A percentile compares a stretch with the other conserved stretches of the same genome.
Evolutionary conservation across 129 eudicot genomes (phyloP).

Genomic region (Flaveria brownii): DNA sequence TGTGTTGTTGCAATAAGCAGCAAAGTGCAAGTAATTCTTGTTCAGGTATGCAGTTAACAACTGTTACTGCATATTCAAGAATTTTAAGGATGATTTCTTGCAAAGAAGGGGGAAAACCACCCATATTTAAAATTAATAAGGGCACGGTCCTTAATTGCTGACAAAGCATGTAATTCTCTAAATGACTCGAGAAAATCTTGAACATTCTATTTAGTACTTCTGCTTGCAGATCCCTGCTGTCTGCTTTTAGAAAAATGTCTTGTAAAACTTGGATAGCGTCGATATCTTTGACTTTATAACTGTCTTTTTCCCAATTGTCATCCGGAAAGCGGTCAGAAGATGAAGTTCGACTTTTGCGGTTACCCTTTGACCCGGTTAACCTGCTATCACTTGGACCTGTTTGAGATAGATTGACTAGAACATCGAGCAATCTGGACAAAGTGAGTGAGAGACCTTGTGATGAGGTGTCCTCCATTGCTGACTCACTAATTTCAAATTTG

Average conservation of each 20-base stretch:
- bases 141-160: constrained; percentile 97
- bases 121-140: constrained; percentile 90
- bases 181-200: constrained; percentile 93
- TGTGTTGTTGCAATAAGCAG: constrained; percentile 94
- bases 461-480: constrained; percentile 41
- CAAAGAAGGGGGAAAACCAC: constrained; percentile 76
- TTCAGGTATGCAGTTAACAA: constrained; percentile 91
- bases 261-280: constrained; percentile 96
- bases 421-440: constrained; percentile 88
- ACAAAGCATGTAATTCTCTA: constrained; percentile 89
- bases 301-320: constrained; percentile 82
- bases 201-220: constrained; percentile 94
- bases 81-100: constrained; percentile 94
- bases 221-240: constrained; percentile 74
- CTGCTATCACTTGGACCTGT: constrained; percentile 59
- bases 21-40: constrained; percentile 96
- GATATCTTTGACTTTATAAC: constrained; percentile 75
- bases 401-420: constrained; percentile 76
- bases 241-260: constrained; percentile 94
- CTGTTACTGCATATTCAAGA: constrained; percentile 98
- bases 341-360: constrained; percentile 49
- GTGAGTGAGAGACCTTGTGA: constrained; percentile 70
- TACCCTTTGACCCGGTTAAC: constrained; percentile 39
- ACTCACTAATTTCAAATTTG: constrained; percentile 33
- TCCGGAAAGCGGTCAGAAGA: constrained; percentile 61